phyloP scores from a whole-genome alignment of 2,329 filamentous ascomycete genomes.

The Blumeriella jaapii region DNA sequence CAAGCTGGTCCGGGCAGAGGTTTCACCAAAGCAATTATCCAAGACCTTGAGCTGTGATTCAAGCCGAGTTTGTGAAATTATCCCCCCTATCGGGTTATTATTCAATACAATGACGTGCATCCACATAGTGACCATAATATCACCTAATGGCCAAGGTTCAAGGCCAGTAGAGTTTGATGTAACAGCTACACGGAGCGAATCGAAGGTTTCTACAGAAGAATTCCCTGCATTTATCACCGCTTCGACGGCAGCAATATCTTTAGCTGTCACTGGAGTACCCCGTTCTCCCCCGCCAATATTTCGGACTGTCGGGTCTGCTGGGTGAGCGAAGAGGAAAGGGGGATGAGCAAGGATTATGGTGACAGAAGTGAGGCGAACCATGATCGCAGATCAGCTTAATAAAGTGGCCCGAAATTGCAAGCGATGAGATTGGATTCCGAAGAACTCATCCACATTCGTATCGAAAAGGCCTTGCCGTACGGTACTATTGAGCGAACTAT shows the following conservation, averaged over 20 bases:
- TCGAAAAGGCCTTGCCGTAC: too few species aligned
- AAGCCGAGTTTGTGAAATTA: constrained; percentile 20
- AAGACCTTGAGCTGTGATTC: constrained; percentile 18
- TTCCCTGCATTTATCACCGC: constrained; percentile 11
- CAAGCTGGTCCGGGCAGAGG: neutral
- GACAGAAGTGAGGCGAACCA: constrained; percentile 13
- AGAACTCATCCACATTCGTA: too few species aligned
- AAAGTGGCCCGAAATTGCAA: too few species aligned
- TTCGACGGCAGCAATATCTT: constrained; percentile 12
- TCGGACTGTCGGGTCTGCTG: constrained; percentile 5
- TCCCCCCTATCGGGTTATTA: constrained; percentile 15
- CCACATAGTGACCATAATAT: constrained; percentile 23
- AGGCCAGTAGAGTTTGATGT: constrained; percentile 13
- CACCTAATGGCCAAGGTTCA: constrained; percentile 3
- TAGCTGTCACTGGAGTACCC: constrained; percentile 12
- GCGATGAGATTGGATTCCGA: too few species aligned
- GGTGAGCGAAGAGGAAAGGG: constrained; percentile 10
- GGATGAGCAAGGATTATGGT: constrained; percentile 12
- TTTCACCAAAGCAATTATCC: constrained; percentile 11
- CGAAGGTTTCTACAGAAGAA: constrained; percentile 1
- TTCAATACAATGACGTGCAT: constrained; percentile 27
- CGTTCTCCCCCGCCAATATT: constrained; percentile 8
- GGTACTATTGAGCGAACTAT: too few species aligned
- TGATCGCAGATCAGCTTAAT: constrained; percentile 3
- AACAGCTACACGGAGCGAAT: constrained; percentile 1